Base-by-base conservation (phyloP, 345 rosid species). In the Gossypium sturtianum region DNA sequence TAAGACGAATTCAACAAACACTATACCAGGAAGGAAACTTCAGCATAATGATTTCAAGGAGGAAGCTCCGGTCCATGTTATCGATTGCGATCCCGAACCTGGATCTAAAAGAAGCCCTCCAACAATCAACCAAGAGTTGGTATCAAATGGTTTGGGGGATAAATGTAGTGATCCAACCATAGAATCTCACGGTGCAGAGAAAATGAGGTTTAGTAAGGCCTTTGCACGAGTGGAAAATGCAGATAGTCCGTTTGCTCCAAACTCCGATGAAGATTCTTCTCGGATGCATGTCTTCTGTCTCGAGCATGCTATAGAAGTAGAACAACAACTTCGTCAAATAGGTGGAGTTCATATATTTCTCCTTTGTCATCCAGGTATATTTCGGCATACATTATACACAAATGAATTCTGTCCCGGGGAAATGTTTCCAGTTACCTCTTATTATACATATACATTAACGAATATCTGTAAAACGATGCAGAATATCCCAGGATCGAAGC, bases 291-390 rank as follows among this genome's bases (percentile, higher is more conserved):
- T 93, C 49, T 95, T 95, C 84, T 95, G 99, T 84, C 98, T 95
- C 72, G 93, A 95, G 88, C 98, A 95, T 81, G 99, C 99, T 77
- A 82, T 89, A 17, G 97, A 93, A 83, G 93, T 91, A 59, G 97
- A 93, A 74, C 87, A 95, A 83, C 94, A 79, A 81, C 91, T 95
- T 69, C 86, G 82, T 48, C 83, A 80, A 69, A 83, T 90, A 23
- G 98, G 99, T 75, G 99, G 98, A 58, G 93, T 83, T 68, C 75
- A 88, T 75, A 80, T 95, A 62, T 86, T 84, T 78, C 93, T 95
- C 68, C 84, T 95, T 63, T 93, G 99, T 78, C 98, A 93, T 82
- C 96, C 98, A 82, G 99, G 99, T 95, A 73, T 41, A 71, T 72
- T 68, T 57, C 23, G 43, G 20, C 72, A 38, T 47, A n/a, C 57